These are phyloP conservation scores for Diphasiastrum complanatum DNA, from an alignment of 83 land plant genomes.

Conservation along the genomic window DNA sequence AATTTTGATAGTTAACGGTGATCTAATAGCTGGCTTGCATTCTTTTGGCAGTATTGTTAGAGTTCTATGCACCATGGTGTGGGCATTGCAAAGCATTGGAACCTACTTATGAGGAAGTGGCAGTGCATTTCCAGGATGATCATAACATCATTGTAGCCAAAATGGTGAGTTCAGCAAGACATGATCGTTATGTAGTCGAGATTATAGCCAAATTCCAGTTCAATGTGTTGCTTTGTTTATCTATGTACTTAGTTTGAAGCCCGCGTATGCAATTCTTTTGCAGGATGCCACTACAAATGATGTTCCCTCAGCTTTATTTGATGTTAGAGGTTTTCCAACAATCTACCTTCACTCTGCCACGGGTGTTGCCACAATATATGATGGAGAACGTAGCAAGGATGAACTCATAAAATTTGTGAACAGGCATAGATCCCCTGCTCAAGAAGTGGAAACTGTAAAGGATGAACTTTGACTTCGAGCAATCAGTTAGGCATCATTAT, in stretches of 20 bases:
- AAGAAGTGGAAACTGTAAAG: too few relatives aligned
- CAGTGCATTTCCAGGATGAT: constrained; percentile 49
- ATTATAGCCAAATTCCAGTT: too few relatives aligned
- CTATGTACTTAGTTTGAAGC: neutral
- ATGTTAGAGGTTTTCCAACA: constrained; percentile 78
- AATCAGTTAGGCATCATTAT: too few relatives aligned
- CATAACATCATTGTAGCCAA: constrained; percentile 65
- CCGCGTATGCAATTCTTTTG: too few relatives aligned
- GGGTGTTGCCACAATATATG: constrained; percentile 45
- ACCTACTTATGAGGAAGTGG: constrained; percentile 75
- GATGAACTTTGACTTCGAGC: too few relatives aligned
- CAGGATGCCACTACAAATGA: constrained; percentile 93
- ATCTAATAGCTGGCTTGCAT: too few relatives aligned
- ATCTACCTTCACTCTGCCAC: constrained; percentile 54
- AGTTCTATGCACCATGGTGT: constrained; percentile 93
- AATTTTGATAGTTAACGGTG: too few relatives aligned
- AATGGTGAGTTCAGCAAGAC: constrained; percentile 35
- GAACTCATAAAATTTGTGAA: constrained; percentile 62
- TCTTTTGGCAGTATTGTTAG: too few relatives aligned
- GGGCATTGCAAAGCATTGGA: constrained; percentile 80
- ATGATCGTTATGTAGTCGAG: neutral
- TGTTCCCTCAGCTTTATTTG: constrained; percentile 44
- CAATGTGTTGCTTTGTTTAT: neutral
- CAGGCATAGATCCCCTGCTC: too few relatives aligned
- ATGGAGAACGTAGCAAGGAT: constrained; percentile 63